Conservation (phyloP, 805 yeast genomes). For the Lipomyces anomalus region DNA sequence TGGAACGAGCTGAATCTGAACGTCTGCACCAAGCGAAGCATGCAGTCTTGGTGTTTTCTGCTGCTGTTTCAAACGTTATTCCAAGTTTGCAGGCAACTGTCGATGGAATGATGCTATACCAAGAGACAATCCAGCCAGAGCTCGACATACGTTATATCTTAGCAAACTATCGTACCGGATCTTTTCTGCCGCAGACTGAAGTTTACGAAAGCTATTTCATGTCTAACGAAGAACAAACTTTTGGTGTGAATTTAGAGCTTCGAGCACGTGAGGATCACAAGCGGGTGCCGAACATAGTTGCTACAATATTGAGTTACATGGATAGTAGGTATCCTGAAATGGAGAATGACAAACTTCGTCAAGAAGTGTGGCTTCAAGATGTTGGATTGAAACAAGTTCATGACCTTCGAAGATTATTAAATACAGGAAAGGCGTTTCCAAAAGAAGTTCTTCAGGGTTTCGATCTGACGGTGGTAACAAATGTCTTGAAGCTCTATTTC, state of each 20-base stretch:
- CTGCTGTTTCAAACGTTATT: slow-evolving; percentile 57
- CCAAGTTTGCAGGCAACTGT: slow-evolving; percentile 52
- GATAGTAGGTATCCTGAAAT: slow-evolving; percentile 63
- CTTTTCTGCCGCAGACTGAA: slow-evolving; percentile 63
- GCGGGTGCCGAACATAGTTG: slow-evolving; percentile 63
- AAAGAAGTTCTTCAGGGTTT: slow-evolving; percentile 34
- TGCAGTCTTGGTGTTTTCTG: slow-evolving; percentile 65
- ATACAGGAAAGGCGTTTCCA: slow-evolving; percentile 31
- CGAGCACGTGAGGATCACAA: slow-evolving; percentile 66
- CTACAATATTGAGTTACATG: slow-evolving; percentile 57
- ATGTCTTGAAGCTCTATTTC: slow-evolving; percentile 64
- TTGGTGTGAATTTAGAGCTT: slow-evolving; percentile 72
- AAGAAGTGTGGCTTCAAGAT: slow-evolving; percentile 61
- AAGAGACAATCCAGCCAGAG: slow-evolving; percentile 65
- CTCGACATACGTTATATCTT: slow-evolving; percentile 62
- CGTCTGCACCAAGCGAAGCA: slow-evolving; percentile 70
- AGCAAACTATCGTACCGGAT: slow-evolving; percentile 66
- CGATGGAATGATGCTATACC: slow-evolving; percentile 57
- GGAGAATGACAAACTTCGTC: slow-evolving; percentile 61
- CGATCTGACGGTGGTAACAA: slow-evolving; percentile 56
- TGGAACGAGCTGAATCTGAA: slow-evolving; percentile 80
- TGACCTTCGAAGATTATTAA: slow-evolving; percentile 51
- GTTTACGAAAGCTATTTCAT: slow-evolving; percentile 77
- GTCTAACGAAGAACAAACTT: slow-evolving; percentile 54
- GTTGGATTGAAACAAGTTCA: slow-evolving; percentile 60